Percentiles rank a stretch among this genome's conserved stretches.
phyloP scores from a whole-genome alignment of 768 basidiomycete genomes.

The Boletus pseudopeckii region DNA sequence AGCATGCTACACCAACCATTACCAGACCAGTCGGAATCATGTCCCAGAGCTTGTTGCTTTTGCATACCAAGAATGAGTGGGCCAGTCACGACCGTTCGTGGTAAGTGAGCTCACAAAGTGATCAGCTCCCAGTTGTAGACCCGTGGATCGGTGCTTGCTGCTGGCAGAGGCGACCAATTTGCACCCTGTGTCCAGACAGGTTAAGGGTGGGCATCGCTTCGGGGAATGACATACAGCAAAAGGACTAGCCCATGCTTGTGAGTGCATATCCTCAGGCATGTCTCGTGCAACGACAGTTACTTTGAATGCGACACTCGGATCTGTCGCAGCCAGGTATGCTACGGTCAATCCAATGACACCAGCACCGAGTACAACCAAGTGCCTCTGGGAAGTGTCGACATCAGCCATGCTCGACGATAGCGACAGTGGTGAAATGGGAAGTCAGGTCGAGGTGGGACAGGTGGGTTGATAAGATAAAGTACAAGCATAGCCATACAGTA shows the following conservation, averaged over 20 bases:
- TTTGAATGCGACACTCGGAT: constrained; percentile 14
- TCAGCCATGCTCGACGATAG: constrained; percentile 12
- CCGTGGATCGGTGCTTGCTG: constrained; percentile 33
- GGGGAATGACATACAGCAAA: constrained; percentile 39
- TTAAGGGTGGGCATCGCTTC: background rate
- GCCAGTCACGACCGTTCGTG: background rate
- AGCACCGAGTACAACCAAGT: constrained; percentile 35
- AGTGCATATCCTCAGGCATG: constrained; percentile 36
- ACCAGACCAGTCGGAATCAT: constrained; percentile 44
- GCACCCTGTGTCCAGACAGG: constrained; percentile 35
- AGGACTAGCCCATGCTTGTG: constrained; percentile 48
- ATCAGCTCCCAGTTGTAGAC: constrained; percentile 36
- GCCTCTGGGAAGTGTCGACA: constrained; percentile 4
- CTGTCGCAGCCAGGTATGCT: constrained; percentile 32
- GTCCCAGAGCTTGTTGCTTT: constrained; percentile 45
- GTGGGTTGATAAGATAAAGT: background rate
- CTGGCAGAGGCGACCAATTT: constrained; percentile 44
- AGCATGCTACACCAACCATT: constrained; percentile 26
- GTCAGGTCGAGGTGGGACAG: background rate
- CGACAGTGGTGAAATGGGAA: background rate
- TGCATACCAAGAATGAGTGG: constrained; percentile 2
- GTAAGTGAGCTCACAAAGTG: constrained; percentile 37
- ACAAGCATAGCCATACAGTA: background rate
- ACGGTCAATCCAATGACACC: constrained; percentile 40
- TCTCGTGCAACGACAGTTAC: constrained; percentile 36